These are phyloP conservation scores for Penicillium sp. DNA, from an alignment of 2,329 filamentous ascomycete genomes.

Conservation along the genomic window DNA sequence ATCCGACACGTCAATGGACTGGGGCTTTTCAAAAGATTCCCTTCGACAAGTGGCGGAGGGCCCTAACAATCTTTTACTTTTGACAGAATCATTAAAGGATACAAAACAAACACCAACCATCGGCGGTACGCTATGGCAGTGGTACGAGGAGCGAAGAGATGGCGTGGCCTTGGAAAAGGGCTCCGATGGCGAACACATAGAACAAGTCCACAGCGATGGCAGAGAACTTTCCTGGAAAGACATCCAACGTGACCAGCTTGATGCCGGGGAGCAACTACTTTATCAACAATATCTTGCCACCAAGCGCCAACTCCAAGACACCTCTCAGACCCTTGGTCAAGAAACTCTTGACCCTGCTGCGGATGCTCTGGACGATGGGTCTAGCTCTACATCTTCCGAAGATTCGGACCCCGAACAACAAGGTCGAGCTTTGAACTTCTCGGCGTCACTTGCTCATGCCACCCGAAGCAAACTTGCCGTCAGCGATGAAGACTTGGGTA, in stretches of 20 bases:
- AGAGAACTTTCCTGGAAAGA: constrained; percentile 63
- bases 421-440: constrained; percentile 86
- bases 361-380: constrained; percentile 72
- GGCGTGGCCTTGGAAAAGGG: constrained; percentile 62
- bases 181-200: constrained; percentile 58
- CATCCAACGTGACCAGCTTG: constrained; percentile 64
- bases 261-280: constrained; percentile 72
- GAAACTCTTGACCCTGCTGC: constrained; percentile 72
- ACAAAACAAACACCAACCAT: constrained; percentile 53
- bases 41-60: constrained; percentile 74
- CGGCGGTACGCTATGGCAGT: constrained; percentile 75
- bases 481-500: constrained; percentile 85
- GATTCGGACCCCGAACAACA: constrained; percentile 89
- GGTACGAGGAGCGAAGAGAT: constrained; percentile 70
- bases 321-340: constrained; percentile 69
- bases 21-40: constrained; percentile 88
- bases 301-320: constrained; percentile 82
- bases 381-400: constrained; percentile 84
- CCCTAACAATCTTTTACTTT: constrained; percentile 76
- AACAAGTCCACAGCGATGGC: constrained; percentile 67
- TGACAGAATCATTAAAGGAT: constrained; percentile 68
- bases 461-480: constrained; percentile 82
- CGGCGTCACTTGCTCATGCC: constrained; percentile 79
- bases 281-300: constrained; percentile 94
- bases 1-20: constrained; percentile 85